Evolutionary conservation across 768 basidiomycete genomes (phyloP), one percentile per base, ranked within the genome.

Genomic region (Boletellus ananas): DNA sequence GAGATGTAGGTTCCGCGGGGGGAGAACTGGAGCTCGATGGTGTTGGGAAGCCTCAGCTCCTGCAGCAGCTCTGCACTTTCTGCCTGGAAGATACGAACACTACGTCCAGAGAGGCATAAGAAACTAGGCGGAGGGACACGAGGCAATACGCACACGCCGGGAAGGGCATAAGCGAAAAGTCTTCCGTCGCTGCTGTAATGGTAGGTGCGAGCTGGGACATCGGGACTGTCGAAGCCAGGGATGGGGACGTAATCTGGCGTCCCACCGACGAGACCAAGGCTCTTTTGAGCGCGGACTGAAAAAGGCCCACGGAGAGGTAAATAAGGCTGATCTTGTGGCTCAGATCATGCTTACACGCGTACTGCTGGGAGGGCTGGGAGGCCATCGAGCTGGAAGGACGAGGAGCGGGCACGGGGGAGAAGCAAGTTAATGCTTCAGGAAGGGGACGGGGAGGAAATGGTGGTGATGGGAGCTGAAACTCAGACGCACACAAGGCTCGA

Each of bases 281-380:
- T 78, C 81, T 96, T 98, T 80, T 96, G 94, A 38, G 94, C 90
- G 68, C 95, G 91, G 76, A 83, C 93, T 94, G 61, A 11, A 54
- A 45, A 31, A 29, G 43, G 59, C 38, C 43, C 56, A 31, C 31
- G 21, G 37, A 64, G 46, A 63, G 49, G 62, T 47, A 49, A 51
- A 40, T 21, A 41, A 21, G 34, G 25, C 17, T 42, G 52, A 55
- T 58, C 48, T 51, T 14, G 47, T 33, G 12, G 17, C 20, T 17
- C 18, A 44, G 18, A 50, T 35, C 35, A 41, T 6, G 79, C 88
- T 74, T 45, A 91, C 90, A 90, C 63, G 89, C 84, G 67, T 88
- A 90, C 76, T 91, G 88, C 76, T 89, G 85, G 57, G 86, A 82
- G 54, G 78, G 72, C 70, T 84, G 79, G 54, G 84, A 82, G 61